Evolutionary conservation across 805 yeast species (phyloP).

Genomic region (Hanseniaspora lindneri): DNA sequence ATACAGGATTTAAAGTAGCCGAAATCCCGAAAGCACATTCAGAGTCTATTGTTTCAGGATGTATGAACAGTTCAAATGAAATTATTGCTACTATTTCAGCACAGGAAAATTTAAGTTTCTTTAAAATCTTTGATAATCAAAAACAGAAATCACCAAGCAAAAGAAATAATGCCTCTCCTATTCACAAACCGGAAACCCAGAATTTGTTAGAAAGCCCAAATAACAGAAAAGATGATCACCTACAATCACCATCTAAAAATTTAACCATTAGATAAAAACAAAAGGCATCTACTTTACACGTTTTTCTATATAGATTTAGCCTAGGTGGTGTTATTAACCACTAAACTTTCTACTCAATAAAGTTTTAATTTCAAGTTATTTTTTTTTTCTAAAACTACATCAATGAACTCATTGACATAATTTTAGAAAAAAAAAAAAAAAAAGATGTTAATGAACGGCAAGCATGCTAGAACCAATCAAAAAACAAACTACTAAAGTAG

Average conservation of each 20-base stretch:
- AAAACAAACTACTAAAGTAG: neutral
- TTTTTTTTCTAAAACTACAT: neutral
- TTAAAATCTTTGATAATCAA: constrained; percentile 66
- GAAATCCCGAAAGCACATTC: constrained; percentile 82
- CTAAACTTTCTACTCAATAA: neutral
- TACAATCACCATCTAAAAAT: neutral
- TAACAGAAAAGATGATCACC: neutral
- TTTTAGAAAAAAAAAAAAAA: too few species aligned
- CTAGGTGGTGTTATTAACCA: too few species aligned
- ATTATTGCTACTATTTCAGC: constrained; percentile 91
- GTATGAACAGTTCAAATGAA: constrained; percentile 79
- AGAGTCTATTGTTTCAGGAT: constrained; percentile 69
- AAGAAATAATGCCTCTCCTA: neutral
- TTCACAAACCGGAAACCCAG: neutral
- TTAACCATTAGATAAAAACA: neutral
- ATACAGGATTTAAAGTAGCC: constrained; percentile 75
- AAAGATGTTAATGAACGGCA: neutral
- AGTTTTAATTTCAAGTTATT: too few species aligned
- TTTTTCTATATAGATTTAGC: too few species aligned
- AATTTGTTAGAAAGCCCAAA: neutral
- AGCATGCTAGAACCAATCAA: constrained; percentile 5
- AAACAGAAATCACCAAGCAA: constrained; percentile 20
- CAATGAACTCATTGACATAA: constrained; percentile 5
- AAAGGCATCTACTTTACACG: neutral
- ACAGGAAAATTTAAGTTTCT: constrained; percentile 90